These are phyloP conservation scores for Sideroxylon spinosum DNA, from an alignment of 179 eudicot genomes.

Conservation along the genomic window DNA sequence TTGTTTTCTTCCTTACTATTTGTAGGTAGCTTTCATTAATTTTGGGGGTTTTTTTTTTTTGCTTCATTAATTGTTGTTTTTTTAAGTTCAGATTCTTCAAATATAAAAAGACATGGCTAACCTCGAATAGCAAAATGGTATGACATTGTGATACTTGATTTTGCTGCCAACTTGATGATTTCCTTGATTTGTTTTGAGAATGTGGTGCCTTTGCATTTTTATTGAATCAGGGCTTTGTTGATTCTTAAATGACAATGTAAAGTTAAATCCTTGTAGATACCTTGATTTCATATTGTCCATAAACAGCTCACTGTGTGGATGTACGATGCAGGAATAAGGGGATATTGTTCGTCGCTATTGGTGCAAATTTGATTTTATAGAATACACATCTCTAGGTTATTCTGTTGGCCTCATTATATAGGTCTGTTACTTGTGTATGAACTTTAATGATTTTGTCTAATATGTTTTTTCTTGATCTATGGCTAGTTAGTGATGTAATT, in stretches of 20 bases:
- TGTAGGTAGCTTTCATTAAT: neutral
- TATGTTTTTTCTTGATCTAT: neutral
- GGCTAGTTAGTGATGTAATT: neutral
- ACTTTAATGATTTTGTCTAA: neutral
- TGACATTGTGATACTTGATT: neutral
- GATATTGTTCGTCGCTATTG: slow-evolving; percentile 77
- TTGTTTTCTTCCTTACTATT: neutral
- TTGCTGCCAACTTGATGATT: neutral
- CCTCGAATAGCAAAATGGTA: neutral
- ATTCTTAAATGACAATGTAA: neutral
- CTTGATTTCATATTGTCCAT: neutral
- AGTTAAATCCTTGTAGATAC: neutral
- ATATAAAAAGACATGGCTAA: neutral
- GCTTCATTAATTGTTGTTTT: neutral
- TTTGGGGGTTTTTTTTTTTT: no score
- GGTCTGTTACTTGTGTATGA: neutral
- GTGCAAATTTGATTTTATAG: neutral
- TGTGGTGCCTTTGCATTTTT: neutral
- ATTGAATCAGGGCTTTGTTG: neutral
- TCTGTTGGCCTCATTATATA: neutral
- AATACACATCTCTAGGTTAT: neutral
- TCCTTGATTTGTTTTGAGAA: neutral
- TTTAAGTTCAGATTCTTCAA: neutral
- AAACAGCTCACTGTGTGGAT: slow-evolving; percentile 6
- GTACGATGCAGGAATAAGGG: slow-evolving; percentile 69